Percentiles rank a stretch among this genome's conserved stretches.
Conservation (phyloP, 179 eudicot species). For the Heliamphora pulchella region DNA sequence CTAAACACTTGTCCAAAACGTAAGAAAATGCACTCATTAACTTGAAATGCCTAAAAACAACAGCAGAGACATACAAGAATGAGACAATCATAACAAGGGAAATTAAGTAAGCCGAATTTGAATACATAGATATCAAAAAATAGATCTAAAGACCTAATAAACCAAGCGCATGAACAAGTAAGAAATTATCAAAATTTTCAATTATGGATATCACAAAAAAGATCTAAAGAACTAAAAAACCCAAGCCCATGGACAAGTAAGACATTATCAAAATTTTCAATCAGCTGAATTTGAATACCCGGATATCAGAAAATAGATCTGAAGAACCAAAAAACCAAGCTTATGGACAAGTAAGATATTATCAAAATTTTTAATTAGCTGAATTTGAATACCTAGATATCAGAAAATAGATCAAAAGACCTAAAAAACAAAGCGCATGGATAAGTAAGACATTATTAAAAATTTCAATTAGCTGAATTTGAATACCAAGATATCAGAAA, state of each 20-base stretch:
- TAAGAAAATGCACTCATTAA: neutral
- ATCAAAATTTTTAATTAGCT: neutral
- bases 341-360: too few relatives aligned
- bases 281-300: neutral
- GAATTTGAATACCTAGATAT: neutral
- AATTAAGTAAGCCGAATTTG: constrained; percentile 7
- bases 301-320: constrained; percentile 5
- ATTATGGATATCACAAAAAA: neutral
- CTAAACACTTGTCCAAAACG: neutral
- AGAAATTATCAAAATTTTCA: neutral
- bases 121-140: neutral
- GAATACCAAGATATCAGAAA: neutral
- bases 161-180: neutral
- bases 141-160: neutral
- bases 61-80: neutral
- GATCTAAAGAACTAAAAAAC: neutral
- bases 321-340: neutral
- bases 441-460: neutral
- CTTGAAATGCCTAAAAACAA: neutral
- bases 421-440: neutral
- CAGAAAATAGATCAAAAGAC: constrained; percentile 8
- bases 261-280: too few relatives aligned
- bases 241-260: neutral
- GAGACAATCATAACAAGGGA: neutral
- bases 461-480: neutral